A percentile compares a stretch with the other conserved stretches of the same genome.
These are phyloP conservation scores for Jacaranda mimosifolia DNA, from an alignment of 257 asterid genomes.

Conservation along the genomic window DNA sequence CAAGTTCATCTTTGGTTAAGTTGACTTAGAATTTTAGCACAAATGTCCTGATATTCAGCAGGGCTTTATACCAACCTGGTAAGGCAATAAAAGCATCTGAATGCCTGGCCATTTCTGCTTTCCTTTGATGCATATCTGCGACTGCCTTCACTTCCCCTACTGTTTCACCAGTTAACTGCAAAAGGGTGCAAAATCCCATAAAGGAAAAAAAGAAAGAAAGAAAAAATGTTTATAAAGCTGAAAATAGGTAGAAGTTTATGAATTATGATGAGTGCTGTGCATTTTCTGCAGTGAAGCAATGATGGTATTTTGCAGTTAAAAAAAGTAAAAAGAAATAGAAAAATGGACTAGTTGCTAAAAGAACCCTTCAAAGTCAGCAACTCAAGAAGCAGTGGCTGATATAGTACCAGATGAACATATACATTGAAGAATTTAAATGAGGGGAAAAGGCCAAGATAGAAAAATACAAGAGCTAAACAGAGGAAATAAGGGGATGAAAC, in stretches of 20 bases:
- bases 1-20: constrained; percentile 25
- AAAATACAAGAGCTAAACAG: constrained; percentile 39
- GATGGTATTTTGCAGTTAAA: constrained; percentile 47
- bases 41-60: background rate
- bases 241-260: constrained; percentile 27
- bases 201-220: constrained; percentile 12
- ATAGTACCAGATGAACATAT: constrained; percentile 33
- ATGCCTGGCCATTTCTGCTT: constrained; percentile 96
- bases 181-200: constrained; percentile 36
- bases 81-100: constrained; percentile 99
- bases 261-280: constrained; percentile 37
- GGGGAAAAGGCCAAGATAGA: constrained; percentile 53
- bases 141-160: constrained; percentile 99
- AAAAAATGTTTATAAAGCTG: constrained; percentile 21
- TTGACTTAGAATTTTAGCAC: constrained; percentile 14
- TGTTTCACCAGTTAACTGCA: constrained; percentile 96
- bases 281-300: constrained; percentile 57
- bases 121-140: constrained; percentile 98
- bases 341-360: too few species aligned
- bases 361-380: too few species aligned
- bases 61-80: constrained; percentile 75
- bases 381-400: constrained; percentile 30
- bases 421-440: constrained; percentile 37
- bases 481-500: constrained; percentile 41
- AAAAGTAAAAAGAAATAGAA: background rate